Base-by-base conservation (phyloP, 495 filamentous ascomycete species). In the Daldinia vernicosa region DNA sequence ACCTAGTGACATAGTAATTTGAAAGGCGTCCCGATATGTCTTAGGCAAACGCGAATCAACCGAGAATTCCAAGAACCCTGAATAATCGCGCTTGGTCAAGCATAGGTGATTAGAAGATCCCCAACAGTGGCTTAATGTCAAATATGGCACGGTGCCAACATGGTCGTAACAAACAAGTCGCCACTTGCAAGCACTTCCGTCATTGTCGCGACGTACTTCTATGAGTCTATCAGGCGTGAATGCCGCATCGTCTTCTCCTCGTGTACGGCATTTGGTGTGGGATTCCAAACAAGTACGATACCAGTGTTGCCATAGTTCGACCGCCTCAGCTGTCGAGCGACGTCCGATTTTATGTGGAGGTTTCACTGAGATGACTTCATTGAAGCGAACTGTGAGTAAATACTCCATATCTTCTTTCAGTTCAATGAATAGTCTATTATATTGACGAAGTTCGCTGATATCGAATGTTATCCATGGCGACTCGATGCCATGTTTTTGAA, bases 81-180 rank as follows among this genome's bases (percentile, higher is more conserved):
- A 19, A 57, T 24, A 22, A 7, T 19, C 12, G 1, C 33, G 7
- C 15, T 22, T 39, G 6, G 22, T 57, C 14, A 57, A 27, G 6
- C n/a, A 12, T 19, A 35, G 19, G 54, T 19, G 54, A 0, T 57
- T 12, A 24, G 30, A 22, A 12, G 54, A 57, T 4, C 54, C 54
- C 54, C 54, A 57, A 5, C 32, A 39, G 14, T 57, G 54, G 8
- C 54, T 57, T 17, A 57, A 24, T 7, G 54, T 57, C 2, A 35
- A 27, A 39, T 57, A 57, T 24, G n/a, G 54, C 5, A 57, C 32
- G 2, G 9, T 4, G 9, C 33, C 54, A 37, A 19, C 17, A 14
- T 24, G 9, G 1, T n/a, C n/a, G 22, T 8, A 1, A 15, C 26
- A 32, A 54, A 54, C 14, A 8, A 54, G 27, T 8, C n/a, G 52